A percentile compares a stretch with the other conserved stretches of the same genome.
These are phyloP conservation scores for Scytalidium lignicola DNA, from an alignment of 2,329 filamentous ascomycete genomes.

Conservation along the genomic window DNA sequence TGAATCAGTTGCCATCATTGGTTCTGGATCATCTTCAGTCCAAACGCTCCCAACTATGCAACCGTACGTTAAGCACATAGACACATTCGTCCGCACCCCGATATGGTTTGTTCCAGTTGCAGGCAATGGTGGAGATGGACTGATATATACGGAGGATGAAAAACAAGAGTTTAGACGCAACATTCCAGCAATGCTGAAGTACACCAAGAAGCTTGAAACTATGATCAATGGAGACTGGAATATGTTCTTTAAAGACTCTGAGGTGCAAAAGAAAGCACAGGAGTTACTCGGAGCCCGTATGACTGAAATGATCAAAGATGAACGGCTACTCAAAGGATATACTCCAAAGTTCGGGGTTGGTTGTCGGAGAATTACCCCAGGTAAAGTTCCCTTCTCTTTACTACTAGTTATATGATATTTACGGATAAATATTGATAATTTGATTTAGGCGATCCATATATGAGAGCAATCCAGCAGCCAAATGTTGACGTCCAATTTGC, in stretches of 20 bases:
- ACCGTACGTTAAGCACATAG: constrained; percentile 37
- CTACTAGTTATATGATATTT: neutral
- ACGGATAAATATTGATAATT: too few species aligned
- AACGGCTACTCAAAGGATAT: constrained; percentile 36
- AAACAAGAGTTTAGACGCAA: constrained; percentile 36
- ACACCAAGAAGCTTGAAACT: constrained; percentile 22
- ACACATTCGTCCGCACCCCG: constrained; percentile 44
- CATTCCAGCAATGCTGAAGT: constrained; percentile 22
- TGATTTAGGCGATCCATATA: constrained; percentile 42
- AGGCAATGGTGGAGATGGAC: constrained; percentile 38
- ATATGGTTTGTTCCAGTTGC: constrained; percentile 44
- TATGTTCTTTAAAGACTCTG: constrained; percentile 37
- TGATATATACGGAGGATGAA: constrained; percentile 38
- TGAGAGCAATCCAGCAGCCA: constrained; percentile 42
- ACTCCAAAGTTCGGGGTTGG: constrained; percentile 38
- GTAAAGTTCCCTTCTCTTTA: constrained; percentile 24
- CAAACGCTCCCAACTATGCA: constrained; percentile 33
- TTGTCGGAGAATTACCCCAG: constrained; percentile 36
- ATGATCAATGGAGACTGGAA: constrained; percentile 43
- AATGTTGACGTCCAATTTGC: constrained; percentile 48
- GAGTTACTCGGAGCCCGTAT: constrained; percentile 37
- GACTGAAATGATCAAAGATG: constrained; percentile 45
- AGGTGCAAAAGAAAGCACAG: constrained; percentile 34
- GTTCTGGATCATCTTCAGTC: constrained; percentile 33
- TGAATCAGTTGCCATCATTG: constrained; percentile 32